Percentiles rank a stretch among this genome's conserved stretches.
Evolutionary conservation across 139 green algal species (phyloP).

Genomic region (Haematococcus lacustris): DNA sequence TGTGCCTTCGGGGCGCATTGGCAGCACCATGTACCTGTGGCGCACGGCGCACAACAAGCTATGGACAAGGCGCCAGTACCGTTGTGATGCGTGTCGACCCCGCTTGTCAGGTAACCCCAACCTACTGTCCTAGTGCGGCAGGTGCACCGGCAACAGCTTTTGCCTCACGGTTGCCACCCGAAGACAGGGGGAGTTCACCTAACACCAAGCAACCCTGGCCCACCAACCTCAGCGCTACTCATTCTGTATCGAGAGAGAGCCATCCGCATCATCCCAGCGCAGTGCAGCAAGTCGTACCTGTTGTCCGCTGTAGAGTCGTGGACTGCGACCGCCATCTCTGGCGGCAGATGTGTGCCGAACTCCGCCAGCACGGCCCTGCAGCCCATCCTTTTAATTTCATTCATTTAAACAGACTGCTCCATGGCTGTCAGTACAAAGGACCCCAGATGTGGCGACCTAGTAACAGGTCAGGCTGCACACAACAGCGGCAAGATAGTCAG

Average conservation of each 20-base stretch:
- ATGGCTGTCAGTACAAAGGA: not conserved
- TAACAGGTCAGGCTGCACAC: not conserved
- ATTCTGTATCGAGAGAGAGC: no score
- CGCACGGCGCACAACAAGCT: not conserved
- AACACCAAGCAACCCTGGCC: no score
- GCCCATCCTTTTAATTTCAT: not conserved
- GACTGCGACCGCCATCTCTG: not conserved
- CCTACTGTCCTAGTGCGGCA: not conserved
- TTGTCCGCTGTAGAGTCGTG: constrained; percentile 8
- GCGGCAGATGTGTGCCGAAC: constrained; percentile 2
- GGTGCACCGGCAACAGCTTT: not conserved
- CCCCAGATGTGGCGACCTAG: no score
- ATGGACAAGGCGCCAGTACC: not conserved
- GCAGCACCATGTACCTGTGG: constrained; percentile 42
- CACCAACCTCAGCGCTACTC: no score
- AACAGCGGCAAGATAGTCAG: not conserved
- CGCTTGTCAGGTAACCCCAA: not conserved
- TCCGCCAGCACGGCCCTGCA: constrained; percentile 3
- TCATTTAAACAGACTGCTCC: not conserved
- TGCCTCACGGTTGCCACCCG: no score
- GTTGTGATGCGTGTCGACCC: not conserved
- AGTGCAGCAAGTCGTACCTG: no score
- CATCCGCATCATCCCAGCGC: no score
- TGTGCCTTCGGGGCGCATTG: constrained; percentile 32
- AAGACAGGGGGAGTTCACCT: no score